Evolutionary conservation across 768 basidiomycete genomes (phyloP).

Genomic region (Sutorius australiensis): DNA sequence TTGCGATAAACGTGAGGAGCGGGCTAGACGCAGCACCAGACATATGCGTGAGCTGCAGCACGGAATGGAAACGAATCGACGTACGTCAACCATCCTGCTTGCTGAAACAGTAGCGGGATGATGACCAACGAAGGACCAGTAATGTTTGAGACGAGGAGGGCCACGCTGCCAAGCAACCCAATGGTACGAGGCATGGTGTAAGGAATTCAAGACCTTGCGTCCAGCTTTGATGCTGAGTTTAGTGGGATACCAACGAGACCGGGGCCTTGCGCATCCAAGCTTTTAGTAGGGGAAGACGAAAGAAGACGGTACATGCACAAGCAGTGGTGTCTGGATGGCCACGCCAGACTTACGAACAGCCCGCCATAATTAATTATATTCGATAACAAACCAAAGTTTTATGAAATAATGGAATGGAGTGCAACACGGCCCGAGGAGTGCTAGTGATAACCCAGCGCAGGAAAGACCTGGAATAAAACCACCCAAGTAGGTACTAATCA

Average conservation of each 20-base stretch:
- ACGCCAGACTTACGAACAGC: too few species aligned
- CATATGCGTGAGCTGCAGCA: neutral
- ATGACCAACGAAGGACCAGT: slow-evolving; percentile 23
- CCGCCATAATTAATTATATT: neutral
- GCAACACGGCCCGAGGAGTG: too few species aligned
- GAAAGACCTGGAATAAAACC: too few species aligned
- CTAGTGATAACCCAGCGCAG: too few species aligned
- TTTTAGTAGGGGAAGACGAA: neutral
- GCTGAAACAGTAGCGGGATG: slow-evolving; percentile 22
- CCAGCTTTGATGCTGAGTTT: neutral
- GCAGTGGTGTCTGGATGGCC: neutral
- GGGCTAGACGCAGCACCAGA: slow-evolving; percentile 7
- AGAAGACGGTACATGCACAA: neutral
- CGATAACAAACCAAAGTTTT: too few species aligned
- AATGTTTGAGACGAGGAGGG: slow-evolving; percentile 25
- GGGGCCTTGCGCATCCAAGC: neutral
- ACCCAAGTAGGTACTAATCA: too few species aligned
- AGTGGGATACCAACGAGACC: neutral
- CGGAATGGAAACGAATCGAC: neutral
- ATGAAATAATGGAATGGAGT: too few species aligned
- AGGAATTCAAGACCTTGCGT: neutral
- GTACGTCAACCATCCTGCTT: slow-evolving; percentile 27
- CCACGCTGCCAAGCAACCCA: slow-evolving; percentile 21
- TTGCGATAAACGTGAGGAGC: slow-evolving; percentile 12
- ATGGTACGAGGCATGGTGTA: slow-evolving; percentile 22